phyloP scores from a whole-genome alignment of 306 rosid genomes.

The Carpinus fangiana region DNA sequence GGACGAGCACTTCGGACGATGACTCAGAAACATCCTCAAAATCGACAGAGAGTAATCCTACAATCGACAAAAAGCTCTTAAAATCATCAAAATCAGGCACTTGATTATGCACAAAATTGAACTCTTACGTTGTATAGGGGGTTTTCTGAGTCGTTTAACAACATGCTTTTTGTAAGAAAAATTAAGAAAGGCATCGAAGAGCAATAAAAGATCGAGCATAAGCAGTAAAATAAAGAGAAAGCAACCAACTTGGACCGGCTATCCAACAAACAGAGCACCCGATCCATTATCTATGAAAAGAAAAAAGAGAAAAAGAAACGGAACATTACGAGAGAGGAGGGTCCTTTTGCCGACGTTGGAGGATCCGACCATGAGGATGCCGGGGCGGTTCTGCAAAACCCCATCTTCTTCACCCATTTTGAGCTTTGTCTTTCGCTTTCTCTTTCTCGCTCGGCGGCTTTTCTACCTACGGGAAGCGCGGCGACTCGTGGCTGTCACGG shows the following conservation, averaged over 20 bases:
- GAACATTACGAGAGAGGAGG: slow-evolving; percentile 63
- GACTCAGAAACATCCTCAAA: slow-evolving; percentile 64
- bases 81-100: not conserved
- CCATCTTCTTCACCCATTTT: slow-evolving; percentile 32
- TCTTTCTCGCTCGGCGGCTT: no score
- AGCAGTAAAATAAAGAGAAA: not conserved
- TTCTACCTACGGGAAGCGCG: no score
- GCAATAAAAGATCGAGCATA: not conserved
- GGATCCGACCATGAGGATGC: slow-evolving; percentile 65
- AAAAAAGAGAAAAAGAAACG: slow-evolving; percentile 6
- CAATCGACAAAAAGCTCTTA: slow-evolving; percentile 7
- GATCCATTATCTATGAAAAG: not conserved
- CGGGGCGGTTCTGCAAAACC: slow-evolving; percentile 63
- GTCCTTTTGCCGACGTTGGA: slow-evolving; percentile 84
- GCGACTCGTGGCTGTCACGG: no score
- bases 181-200: not conserved
- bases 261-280: not conserved
- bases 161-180: not conserved
- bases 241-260: not conserved
- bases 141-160: not conserved
- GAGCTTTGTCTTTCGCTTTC: no score
- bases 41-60: slow-evolving; percentile 67
- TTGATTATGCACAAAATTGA: not conserved
- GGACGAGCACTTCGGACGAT: slow-evolving; percentile 50
- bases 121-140: no score